Conservation (phyloP, 1,284 basidiomycete species). For the Melanopsichium pennsylvanicum region DNA sequence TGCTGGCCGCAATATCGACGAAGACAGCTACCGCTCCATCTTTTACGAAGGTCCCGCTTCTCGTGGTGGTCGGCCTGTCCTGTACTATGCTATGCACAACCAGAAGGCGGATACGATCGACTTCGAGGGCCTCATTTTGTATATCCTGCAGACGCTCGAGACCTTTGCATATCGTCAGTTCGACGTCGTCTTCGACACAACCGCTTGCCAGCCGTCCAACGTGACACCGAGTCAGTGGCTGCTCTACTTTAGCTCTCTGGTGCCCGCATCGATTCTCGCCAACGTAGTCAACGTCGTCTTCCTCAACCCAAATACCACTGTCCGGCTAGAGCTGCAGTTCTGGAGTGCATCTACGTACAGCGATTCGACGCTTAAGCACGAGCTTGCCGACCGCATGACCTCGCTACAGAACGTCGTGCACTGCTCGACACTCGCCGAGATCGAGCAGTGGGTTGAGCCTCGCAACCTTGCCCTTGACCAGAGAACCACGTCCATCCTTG, state of each 20-base stretch:
- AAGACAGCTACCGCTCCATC: constrained; percentile 47
- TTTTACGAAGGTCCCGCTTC: constrained; percentile 52
- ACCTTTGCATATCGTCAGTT: constrained; percentile 36
- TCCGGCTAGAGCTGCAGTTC: constrained; percentile 38
- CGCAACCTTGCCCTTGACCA: constrained; percentile 53
- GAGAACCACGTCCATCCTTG: constrained; percentile 42
- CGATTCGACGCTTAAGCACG: constrained; percentile 28
- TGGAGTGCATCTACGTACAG: constrained; percentile 23
- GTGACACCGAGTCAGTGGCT: constrained; percentile 56
- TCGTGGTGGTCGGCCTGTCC: constrained; percentile 67
- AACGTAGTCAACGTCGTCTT: constrained; percentile 54
- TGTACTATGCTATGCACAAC: constrained; percentile 68
- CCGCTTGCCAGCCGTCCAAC: constrained; percentile 43
- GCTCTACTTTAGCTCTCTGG: constrained; percentile 52
- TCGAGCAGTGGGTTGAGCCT: constrained; percentile 53
- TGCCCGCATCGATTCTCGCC: constrained; percentile 43
- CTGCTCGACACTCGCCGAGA: constrained; percentile 43
- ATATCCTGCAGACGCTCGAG: constrained; percentile 52
- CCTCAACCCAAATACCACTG: constrained; percentile 56
- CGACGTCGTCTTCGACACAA: constrained; percentile 55
- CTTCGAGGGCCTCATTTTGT: constrained; percentile 77
- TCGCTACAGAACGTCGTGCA: constrained; percentile 36
- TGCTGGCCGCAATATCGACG: constrained; percentile 50
- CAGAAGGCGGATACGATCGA: constrained; percentile 84
- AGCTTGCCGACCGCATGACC: constrained; percentile 27